A percentile compares a stretch with the other conserved stretches of the same genome.
Conservation (phyloP, 257 asterid species). For the Eustoma russellianum region DNA sequence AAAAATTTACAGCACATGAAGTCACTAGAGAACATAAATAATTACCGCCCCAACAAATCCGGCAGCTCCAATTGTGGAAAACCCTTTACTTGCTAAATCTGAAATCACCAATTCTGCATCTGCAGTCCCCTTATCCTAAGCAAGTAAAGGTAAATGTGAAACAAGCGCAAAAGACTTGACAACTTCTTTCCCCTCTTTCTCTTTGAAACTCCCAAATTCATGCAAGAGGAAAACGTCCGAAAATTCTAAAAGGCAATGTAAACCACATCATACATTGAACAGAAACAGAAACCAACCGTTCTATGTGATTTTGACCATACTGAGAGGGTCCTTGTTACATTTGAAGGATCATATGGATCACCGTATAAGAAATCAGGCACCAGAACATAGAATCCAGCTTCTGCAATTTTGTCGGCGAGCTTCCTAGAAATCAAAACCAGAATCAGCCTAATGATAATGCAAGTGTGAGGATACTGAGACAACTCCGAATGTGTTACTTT, state of each 20-base stretch:
- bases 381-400: slow-evolving; percentile 46
- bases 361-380: slow-evolving; percentile 62
- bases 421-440: slow-evolving; percentile 29
- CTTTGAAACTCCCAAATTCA: not conserved
- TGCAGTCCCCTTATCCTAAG: slow-evolving; percentile 24
- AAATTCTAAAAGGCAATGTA: too few species aligned
- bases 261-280: not conserved
- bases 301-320: slow-evolving; percentile 38
- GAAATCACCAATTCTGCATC: slow-evolving; percentile 22
- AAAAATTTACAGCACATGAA: not conserved
- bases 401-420: slow-evolving; percentile 58
- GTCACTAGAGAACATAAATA: not conserved
- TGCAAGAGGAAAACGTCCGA: too few species aligned
- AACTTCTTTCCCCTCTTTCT: not conserved
- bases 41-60: slow-evolving; percentile 40
- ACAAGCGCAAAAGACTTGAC: too few species aligned
- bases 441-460: not conserved
- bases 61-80: slow-evolving; percentile 29
- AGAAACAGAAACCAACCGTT: slow-evolving; percentile 26
- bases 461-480: not conserved
- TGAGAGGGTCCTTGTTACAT: slow-evolving; percentile 20
- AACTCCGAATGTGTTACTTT: not conserved
- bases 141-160: not conserved
- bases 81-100: slow-evolving; percentile 20
- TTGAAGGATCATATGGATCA: slow-evolving; percentile 36